Conservation (phyloP, 176 grass and related monocot species). For the Aechmea fasciata region DNA sequence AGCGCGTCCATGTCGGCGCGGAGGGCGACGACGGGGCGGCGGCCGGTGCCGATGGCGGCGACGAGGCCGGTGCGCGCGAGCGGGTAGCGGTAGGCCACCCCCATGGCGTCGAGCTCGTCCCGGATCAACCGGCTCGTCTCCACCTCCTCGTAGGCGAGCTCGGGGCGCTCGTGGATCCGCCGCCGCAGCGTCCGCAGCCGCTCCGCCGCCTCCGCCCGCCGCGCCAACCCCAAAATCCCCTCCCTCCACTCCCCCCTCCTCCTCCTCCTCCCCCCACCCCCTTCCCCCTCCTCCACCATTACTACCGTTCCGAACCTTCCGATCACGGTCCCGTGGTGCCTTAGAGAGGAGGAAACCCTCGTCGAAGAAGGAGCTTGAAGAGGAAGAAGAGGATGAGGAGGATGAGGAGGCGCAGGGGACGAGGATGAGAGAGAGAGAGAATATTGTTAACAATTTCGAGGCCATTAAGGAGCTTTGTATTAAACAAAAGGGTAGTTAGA, state of each 20-base stretch:
- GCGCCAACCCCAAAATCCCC: conserved; percentile 49
- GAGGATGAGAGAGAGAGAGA: not conserved
- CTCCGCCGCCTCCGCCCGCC: conserved; percentile 29
- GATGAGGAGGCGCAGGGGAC: not conserved
- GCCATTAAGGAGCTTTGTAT: not conserved
- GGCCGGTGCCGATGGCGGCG: conserved; percentile 63
- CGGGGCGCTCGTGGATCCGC: conserved; percentile 75
- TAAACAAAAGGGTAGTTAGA: too few species aligned
- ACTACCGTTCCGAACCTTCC: not conserved
- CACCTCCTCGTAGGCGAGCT: conserved; percentile 95
- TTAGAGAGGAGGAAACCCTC: not conserved
- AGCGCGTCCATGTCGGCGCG: conserved; percentile 96
- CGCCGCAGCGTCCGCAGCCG: conserved; percentile 56
- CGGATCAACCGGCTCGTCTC: conserved; percentile 76
- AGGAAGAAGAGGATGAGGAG: not conserved
- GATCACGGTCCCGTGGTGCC: not conserved
- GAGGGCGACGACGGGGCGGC: conserved; percentile 60
- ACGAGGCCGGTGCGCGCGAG: conserved; percentile 77
- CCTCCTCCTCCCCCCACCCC: not conserved
- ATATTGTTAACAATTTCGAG: not conserved
- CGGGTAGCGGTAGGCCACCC: conserved; percentile 51
- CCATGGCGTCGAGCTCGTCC: conserved; percentile 45
- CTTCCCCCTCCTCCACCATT: not conserved
- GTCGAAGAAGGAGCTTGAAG: not conserved
- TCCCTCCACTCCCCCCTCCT: conserved; percentile 42